phyloP scores from a whole-genome alignment of 2,329 filamentous ascomycete genomes.

The Xylaria sp. region DNA sequence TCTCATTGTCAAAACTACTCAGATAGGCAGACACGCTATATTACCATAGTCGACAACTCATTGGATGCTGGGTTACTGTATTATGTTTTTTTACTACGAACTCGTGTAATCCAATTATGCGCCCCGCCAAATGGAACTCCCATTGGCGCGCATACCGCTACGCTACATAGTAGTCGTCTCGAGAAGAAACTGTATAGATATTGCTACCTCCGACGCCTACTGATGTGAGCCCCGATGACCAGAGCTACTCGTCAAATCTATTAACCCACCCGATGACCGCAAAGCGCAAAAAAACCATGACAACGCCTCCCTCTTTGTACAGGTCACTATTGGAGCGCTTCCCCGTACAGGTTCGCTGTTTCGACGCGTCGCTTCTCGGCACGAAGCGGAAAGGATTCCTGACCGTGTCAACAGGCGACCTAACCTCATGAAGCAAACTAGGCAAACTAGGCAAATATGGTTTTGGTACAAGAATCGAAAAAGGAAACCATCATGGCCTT shows the following conservation, averaged over 20 bases:
- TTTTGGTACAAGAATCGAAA: constrained; percentile 47
- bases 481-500: constrained; percentile 36
- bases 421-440: constrained; percentile 23
- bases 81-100: constrained; percentile 33
- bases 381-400: constrained; percentile 4
- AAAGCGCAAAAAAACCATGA: constrained; percentile 9
- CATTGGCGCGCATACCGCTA: constrained; percentile 3
- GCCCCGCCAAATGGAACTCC: constrained; percentile 14
- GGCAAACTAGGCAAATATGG: constrained; percentile 32
- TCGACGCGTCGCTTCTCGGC: constrained; percentile 17
- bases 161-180: constrained; percentile 3
- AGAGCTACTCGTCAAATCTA: constrained; percentile 32
- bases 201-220: constrained; percentile 36
- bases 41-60: neutral
- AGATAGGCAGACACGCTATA: neutral
- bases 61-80: constrained; percentile 8
- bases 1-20: neutral
- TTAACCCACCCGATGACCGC: constrained; percentile 28
- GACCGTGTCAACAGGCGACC: neutral
- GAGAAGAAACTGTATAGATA: constrained; percentile 31
- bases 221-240: constrained; percentile 26
- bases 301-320: constrained; percentile 32
- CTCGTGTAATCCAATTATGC: constrained; percentile 30
- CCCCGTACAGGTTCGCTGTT: neutral
- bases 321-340: constrained; percentile 21